Evolutionary conservation across 306 rosid species (phyloP), one percentile per base, ranked within the genome.

Genomic region (Oxytropis ochrocephala): DNA sequence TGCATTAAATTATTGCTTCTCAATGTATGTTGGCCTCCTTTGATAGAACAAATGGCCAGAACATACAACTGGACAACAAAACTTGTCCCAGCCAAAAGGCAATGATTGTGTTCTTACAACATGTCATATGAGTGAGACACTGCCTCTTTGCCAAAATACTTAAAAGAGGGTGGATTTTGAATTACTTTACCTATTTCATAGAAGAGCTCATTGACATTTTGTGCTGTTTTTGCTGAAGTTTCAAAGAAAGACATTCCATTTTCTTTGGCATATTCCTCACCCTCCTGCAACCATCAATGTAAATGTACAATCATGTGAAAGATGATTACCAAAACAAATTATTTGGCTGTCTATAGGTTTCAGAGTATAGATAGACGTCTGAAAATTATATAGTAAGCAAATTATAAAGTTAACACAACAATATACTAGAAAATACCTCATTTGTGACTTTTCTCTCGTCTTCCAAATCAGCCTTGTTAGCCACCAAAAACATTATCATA

Each of bases 181-280:
- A 54, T 32, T 35, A 4, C 19, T 59, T 64, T 86, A 91, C 96
- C 97, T 86, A 91, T 88, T 76, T 86, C 97, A 79, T 91, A 88
- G 69, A 91, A 91, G 71, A 88, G 97, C 80, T 91, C 97, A 5
- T 83, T 91, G 71, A 91, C 89, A 80, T 91, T 91, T 67, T 88
- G 93, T 48, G 97, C 91, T 1, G 92, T 79, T 85, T 91, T 91
- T 18, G 96, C 97, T 68, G 97, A 91, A 42, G 97, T 86, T 88
- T 91, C 97, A 12, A 86, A 70, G 73, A 88, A 91, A 47, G 85
- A 64, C 85, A 91, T 47, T 5, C 91, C 88, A 62, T 86, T 83
- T 77, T 91, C 96, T 77, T 78, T 85, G 16, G 96, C 96, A 81
- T 81, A 91, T 77, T 84, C 86, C 67, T 88, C 92, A 21, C 88